Evolutionary conservation across 345 rosid genomes (phyloP), one percentile per base, ranked within the genome.

Genomic region (Dipteronia dyeriana): DNA sequence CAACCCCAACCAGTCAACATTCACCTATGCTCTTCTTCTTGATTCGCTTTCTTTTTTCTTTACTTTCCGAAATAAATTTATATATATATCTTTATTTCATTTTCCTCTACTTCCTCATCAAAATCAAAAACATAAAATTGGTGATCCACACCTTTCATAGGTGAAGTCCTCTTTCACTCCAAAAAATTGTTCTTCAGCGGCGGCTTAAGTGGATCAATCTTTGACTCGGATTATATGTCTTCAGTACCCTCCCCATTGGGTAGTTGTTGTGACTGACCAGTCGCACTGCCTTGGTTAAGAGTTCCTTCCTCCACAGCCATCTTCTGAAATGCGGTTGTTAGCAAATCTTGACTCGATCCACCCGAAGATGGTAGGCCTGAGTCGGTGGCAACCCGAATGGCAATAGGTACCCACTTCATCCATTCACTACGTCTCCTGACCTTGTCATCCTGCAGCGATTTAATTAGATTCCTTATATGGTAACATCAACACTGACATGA

Each of bases 381-480:
- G 34, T 82, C 89, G 7, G 83, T 25, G 25, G 79, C 31, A 79
- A 64, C 73, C 54, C 73, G 71, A 62, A 72, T 70, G 22, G 81
- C 56, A 25, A 72, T 41, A 26, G 71, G 53, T 7, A 85, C 66
- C 89, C 90, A 88, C 78, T 83, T 85, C 83, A 65, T 81, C 94
- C 94, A 90, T 70, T 81, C 90, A 69, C 72, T 70, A 53, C 84
- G 88, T 79, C 89, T 85, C 86, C 94, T 90, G 76, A 90, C 54
- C 69, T 68, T 90, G 7, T 84, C 87, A 67, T 82, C 87, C 94
- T 90, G 84, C 25, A 72, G 61, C 16, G 57, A 31, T 19, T 66
- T 8, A 77, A 38, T 29, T 31, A 34, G 31, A 29, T 25, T 68
- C 60, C 56, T 68, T 25, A 10, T 5, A 29, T 9, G 22, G n/a